Percentiles rank a stretch among this genome's conserved stretches.
Conservation (phyloP, 345 rosid genomes). For the Alliaria petiolata region DNA sequence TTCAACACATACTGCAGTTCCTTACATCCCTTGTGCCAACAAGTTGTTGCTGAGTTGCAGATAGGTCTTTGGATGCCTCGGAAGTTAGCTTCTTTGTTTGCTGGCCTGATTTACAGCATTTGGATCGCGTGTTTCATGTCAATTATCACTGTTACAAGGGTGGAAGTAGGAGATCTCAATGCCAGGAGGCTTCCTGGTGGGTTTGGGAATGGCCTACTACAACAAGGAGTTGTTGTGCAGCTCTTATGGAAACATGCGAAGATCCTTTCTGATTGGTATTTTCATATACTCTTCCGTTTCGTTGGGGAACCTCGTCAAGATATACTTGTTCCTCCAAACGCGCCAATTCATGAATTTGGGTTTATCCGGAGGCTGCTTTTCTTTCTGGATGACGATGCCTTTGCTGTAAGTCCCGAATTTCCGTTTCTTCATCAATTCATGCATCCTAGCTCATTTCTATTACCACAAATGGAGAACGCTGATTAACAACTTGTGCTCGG, state of each 20-base stretch:
- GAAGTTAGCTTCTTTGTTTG: background rate
- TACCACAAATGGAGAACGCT: background rate
- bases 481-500: background rate
- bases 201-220: background rate
- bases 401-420: conserved; percentile 8
- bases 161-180: background rate
- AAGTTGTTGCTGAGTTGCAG: background rate
- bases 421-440: background rate
- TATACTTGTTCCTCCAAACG: background rate
- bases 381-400: conserved; percentile 16
- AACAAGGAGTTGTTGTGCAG: background rate
- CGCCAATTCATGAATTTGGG: conserved; percentile 21
- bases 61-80: background rate
- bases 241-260: background rate
- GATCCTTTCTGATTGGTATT: conserved; percentile 22
- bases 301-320: background rate
- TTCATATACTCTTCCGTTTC: background rate
- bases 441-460: too few relatives aligned
- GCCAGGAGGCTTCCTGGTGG: background rate
- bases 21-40: conserved; percentile 1
- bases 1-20: background rate
- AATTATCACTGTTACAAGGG: background rate
- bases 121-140: background rate
- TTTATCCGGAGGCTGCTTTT: conserved; percentile 4
- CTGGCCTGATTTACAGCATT: background rate